phyloP scores from a whole-genome alignment of 2,329 filamentous ascomycete species.

The Fusarium humuli region DNA sequence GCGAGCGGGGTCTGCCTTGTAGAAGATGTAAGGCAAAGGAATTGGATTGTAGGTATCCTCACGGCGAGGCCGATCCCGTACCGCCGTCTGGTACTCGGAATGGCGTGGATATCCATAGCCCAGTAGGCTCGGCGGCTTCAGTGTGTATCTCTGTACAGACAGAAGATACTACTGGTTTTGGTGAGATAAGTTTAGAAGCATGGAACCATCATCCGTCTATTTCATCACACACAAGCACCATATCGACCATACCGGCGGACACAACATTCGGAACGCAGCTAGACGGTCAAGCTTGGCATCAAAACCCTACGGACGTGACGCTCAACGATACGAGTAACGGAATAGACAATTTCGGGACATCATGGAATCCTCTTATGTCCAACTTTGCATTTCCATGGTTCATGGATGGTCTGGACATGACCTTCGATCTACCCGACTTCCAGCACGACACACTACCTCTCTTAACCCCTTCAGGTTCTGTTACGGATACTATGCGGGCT shows the following conservation, averaged over 20 bases:
- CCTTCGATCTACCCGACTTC: background rate
- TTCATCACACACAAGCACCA: background rate
- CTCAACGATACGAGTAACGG: background rate
- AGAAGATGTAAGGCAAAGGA: rapidly evolving
- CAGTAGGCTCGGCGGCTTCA: rapidly evolving
- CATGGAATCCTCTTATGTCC: rapidly evolving
- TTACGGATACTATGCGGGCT: rapidly evolving
- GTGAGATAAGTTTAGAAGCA: rapidly evolving
- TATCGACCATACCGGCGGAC: background rate
- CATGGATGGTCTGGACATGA: background rate
- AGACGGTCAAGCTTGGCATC: background rate
- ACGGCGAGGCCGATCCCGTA: rapidly evolving
- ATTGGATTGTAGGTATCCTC: rapidly evolving
- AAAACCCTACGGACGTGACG: background rate
- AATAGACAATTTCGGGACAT: background rate
- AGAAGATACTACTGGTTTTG: background rate
- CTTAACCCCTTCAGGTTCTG: background rate
- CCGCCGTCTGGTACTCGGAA: rapidly evolving
- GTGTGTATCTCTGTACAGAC: background rate
- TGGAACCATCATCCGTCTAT: background rate
- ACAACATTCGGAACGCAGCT: rapidly evolving
- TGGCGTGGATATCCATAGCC: rapidly evolving
- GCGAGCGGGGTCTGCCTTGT: background rate
- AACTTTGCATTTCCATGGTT: background rate
- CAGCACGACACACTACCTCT: background rate